Conservation (phyloP, 306 rosid species). For the Malus fusca region DNA sequence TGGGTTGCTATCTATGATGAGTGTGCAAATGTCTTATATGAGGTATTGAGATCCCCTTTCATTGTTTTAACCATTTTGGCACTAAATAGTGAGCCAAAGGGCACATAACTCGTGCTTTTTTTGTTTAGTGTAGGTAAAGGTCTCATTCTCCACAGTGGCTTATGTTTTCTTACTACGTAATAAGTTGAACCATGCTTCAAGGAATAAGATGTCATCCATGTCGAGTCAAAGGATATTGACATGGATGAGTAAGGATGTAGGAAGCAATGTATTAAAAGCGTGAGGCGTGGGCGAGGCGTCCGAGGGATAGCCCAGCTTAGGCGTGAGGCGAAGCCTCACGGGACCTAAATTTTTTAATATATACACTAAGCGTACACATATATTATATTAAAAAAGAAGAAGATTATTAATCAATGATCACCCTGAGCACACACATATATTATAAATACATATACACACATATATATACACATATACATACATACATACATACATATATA, state of each 20-base stretch:
- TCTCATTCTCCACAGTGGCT: background rate
- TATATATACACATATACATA: no score
- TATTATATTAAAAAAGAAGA: no score
- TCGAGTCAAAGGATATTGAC: background rate
- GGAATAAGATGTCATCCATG: background rate
- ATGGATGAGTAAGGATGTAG: background rate
- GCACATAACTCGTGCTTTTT: background rate
- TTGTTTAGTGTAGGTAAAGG: background rate
- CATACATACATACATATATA: no score
- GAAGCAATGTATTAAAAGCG: no score
- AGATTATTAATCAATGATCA: no score
- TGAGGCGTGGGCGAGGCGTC: no score
- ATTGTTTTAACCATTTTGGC: background rate
- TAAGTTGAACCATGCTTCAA: background rate
- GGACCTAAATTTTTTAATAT: no score
- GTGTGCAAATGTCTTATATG: conserved; percentile 89
- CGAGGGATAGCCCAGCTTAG: no score
- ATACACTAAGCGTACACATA: no score
- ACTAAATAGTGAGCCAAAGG: background rate
- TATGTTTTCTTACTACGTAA: background rate
- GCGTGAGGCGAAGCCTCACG: no score
- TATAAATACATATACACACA: no score
- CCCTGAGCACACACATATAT: no score
- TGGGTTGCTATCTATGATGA: conserved; percentile 99
- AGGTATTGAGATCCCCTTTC: conserved; percentile 42